Conservation (phyloP, 2,329 filamentous ascomycete species). For the Coniochaeta sp. region DNA sequence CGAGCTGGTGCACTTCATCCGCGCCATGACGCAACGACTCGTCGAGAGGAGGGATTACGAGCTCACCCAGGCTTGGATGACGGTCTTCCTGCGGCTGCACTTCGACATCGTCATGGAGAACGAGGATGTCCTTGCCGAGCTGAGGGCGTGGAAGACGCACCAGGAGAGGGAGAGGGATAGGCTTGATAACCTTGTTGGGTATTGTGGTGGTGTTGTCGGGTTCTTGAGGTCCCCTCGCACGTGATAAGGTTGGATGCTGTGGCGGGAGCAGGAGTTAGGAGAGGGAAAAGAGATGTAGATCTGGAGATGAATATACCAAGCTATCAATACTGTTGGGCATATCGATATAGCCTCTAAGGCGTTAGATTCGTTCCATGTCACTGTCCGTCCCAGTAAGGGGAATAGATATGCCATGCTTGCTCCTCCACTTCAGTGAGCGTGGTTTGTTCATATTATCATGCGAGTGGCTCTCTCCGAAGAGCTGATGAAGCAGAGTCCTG, state of each 20-base stretch:
- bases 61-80: slow-evolving; percentile 95
- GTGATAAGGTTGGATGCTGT: too few relatives aligned
- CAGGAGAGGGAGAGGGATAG: slow-evolving; percentile 66
- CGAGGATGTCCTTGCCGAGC: slow-evolving; percentile 45
- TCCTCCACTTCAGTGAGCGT: too few relatives aligned
- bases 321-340: too few relatives aligned
- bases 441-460: too few relatives aligned
- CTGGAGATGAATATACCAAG: not conserved
- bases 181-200: slow-evolving; percentile 72
- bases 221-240: slow-evolving; percentile 64
- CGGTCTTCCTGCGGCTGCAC: slow-evolving; percentile 81
- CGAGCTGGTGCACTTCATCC: slow-evolving; percentile 74
- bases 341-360: too few relatives aligned
- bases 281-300: not conserved
- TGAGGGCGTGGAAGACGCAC: slow-evolving; percentile 64
- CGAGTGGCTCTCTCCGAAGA: too few relatives aligned
- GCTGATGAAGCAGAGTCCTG: too few relatives aligned
- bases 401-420: too few relatives aligned
- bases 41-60: slow-evolving; percentile 75
- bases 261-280: not conserved
- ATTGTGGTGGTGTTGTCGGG: slow-evolving; percentile 77
- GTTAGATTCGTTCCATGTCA: too few relatives aligned
- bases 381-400: too few relatives aligned
- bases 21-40: slow-evolving; percentile 68
- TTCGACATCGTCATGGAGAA: slow-evolving; percentile 47